Conservation (phyloP, 306 rosid genomes). For the Quercus glauca region DNA sequence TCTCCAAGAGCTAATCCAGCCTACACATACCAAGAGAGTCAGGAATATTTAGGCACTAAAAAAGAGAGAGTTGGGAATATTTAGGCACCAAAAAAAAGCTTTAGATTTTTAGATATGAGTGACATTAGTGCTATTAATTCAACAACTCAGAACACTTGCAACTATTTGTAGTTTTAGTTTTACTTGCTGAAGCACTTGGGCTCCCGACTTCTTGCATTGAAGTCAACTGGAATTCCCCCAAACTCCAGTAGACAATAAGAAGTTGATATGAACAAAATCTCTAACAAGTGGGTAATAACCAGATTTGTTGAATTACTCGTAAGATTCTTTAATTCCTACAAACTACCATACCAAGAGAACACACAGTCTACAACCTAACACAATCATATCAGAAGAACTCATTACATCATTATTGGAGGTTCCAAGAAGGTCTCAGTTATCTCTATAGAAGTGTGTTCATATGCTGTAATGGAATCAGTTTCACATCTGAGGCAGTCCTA, state of each 20-base stretch:
- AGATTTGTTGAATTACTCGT: neutral
- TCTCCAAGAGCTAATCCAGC: conserved; percentile 98
- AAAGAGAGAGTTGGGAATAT: neutral
- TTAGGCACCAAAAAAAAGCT: neutral
- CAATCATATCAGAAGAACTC: neutral
- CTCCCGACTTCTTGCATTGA: neutral
- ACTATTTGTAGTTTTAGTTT: neutral
- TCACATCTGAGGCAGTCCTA: neutral
- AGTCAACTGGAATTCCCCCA: neutral
- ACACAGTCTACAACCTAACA: neutral
- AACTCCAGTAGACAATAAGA: neutral
- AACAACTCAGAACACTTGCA: neutral
- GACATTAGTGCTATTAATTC: neutral
- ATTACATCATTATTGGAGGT: neutral
- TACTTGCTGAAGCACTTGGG: neutral
- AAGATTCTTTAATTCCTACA: neutral
- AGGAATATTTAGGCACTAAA: neutral
- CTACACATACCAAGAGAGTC: conserved; percentile 36
- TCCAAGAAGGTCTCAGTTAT: neutral
- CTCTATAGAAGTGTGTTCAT: neutral
- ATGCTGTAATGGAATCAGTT: neutral
- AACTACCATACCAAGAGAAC: neutral
- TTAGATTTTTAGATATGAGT: neutral
- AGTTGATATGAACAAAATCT: neutral
- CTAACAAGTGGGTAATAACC: neutral